These are phyloP conservation scores for Pseudotsuga menziesii DNA, from an alignment of 75 land plant species.

Conservation along the genomic window DNA sequence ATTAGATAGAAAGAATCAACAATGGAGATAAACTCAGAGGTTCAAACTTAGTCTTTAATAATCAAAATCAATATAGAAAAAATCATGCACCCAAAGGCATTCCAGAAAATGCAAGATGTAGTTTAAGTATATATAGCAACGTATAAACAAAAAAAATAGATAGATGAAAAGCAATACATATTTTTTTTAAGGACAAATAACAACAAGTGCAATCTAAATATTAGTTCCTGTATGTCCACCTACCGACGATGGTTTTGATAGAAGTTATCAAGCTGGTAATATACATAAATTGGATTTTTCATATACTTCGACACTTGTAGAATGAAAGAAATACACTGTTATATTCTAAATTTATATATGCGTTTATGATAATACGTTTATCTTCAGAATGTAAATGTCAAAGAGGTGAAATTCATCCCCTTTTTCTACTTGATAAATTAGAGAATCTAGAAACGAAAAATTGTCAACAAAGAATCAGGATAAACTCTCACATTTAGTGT, in stretches of 20 bases:
- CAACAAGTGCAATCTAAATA: background rate
- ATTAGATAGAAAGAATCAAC: too few species aligned
- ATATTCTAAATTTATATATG: background rate
- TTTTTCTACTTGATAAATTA: background rate
- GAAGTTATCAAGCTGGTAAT: slow-evolving; percentile 88
- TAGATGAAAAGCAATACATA: background rate
- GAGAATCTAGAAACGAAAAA: background rate
- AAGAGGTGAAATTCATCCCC: background rate
- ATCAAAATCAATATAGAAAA: too few species aligned
- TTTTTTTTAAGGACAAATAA: background rate
- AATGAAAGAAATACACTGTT: background rate
- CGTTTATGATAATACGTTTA: background rate
- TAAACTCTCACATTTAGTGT: slow-evolving; percentile 27
- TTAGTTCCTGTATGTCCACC: background rate
- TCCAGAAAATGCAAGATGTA: too few species aligned
- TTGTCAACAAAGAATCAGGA: background rate
- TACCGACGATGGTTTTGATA: slow-evolving; percentile 94
- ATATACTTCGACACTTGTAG: slow-evolving; percentile 69
- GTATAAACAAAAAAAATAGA: background rate
- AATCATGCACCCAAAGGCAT: too few species aligned
- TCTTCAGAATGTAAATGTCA: too few species aligned
- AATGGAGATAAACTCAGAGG: too few species aligned
- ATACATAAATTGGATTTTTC: slow-evolving; percentile 78
- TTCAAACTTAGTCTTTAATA: too few species aligned
- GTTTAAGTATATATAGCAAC: too few species aligned